phyloP scores from a whole-genome alignment of 148 eudicot genomes.

The Selenicereus undatus region DNA sequence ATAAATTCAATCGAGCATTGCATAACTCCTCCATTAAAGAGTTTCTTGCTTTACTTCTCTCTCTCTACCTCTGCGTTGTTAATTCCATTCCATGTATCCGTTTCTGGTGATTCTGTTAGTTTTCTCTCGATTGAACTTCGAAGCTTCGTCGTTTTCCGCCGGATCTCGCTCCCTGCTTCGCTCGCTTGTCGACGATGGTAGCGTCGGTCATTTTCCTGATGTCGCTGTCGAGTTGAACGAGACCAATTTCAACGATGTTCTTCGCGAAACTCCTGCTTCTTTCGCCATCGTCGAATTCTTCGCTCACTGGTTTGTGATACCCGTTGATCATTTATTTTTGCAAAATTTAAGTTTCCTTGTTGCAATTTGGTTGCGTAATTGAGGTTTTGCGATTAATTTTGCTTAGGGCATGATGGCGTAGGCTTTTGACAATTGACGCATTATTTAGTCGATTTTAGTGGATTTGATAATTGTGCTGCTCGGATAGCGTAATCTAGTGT shows the following conservation, averaged over 20 bases:
- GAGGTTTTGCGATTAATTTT: neutral
- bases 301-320: slow-evolving; percentile 64
- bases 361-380: neutral
- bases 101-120: slow-evolving; percentile 18
- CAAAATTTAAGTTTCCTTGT: neutral
- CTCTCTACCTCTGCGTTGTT: slow-evolving; percentile 8
- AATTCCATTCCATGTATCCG: slow-evolving; percentile 32
- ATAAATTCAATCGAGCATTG: neutral
- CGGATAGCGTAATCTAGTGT: neutral
- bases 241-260: slow-evolving; percentile 61
- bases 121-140: slow-evolving; percentile 19
- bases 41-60: neutral
- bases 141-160: slow-evolving; percentile 23
- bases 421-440: neutral
- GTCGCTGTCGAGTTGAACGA: slow-evolving; percentile 69
- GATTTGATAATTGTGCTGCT: neutral
- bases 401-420: neutral
- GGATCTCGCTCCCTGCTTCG: slow-evolving; percentile 72
- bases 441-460: neutral
- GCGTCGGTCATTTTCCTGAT: slow-evolving; percentile 29
- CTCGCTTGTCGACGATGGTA: slow-evolving; percentile 19
- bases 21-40: neutral
- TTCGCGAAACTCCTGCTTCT: slow-evolving; percentile 62
- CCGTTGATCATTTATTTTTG: neutral
- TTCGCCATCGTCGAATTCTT: slow-evolving; percentile 84